Conservation (phyloP, 2,329 filamentous ascomycete species). For the Microsporum ferrugineum region DNA sequence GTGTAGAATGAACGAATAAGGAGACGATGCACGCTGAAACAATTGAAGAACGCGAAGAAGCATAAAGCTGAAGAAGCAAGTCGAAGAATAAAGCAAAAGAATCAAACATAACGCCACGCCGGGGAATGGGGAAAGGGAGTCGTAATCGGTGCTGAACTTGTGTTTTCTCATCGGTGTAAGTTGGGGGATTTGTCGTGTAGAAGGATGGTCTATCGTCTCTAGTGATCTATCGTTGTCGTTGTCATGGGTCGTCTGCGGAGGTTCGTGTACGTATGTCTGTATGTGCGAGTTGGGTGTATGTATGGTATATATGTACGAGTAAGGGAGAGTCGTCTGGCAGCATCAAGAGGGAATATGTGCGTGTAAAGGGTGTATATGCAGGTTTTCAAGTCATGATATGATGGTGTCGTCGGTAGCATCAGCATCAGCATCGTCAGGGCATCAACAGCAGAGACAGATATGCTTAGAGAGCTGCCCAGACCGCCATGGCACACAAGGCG, state of each 20-base stretch:
- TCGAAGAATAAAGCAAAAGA: not conserved
- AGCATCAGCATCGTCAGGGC: not conserved
- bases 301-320: not conserved
- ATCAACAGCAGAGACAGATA: not conserved
- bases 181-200: not conserved
- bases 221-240: not conserved
- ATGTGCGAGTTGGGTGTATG: not conserved
- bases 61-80: too few relatives aligned
- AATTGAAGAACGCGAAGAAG: too few relatives aligned
- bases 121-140: not conserved
- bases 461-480: not conserved
- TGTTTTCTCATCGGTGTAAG: not conserved
- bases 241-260: not conserved
- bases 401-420: not conserved
- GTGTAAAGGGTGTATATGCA: not conserved
- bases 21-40: conserved; percentile 1
- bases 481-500: not conserved
- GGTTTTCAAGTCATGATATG: not conserved
- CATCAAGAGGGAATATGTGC: not conserved
- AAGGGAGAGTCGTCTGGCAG: not conserved
- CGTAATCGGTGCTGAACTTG: not conserved
- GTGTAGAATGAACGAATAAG: not conserved
- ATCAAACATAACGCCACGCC: not conserved
- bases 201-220: not conserved
- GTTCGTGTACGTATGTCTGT: not conserved